Percentiles rank a stretch among this genome's conserved stretches.
Evolutionary conservation across 129 eudicot genomes (phyloP).

Genomic region (Pulicaria dysenterica): DNA sequence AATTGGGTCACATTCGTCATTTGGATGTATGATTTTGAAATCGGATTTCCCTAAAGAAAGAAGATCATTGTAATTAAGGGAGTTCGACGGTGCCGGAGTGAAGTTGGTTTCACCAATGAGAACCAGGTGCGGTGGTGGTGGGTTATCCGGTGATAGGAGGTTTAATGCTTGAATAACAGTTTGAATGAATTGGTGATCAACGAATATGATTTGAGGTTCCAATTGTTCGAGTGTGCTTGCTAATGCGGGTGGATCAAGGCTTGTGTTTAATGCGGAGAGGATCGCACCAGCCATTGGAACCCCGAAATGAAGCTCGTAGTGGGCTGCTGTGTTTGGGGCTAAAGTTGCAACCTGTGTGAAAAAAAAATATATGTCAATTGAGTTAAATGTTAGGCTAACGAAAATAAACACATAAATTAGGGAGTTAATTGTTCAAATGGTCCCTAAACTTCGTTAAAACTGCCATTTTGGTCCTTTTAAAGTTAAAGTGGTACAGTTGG

Average conservation of each 20-base stretch:
- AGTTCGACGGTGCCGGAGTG: not conserved
- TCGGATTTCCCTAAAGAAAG: slow-evolving; percentile 45
- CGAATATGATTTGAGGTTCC: slow-evolving; percentile 49
- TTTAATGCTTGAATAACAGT: slow-evolving; percentile 38
- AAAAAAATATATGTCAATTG: not conserved
- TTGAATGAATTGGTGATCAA: slow-evolving; percentile 41
- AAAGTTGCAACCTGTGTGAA: slow-evolving; percentile 55
- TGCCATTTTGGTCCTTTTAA: too few species aligned
- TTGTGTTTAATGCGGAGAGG: slow-evolving; percentile 59
- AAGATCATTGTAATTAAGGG: slow-evolving; percentile 41
- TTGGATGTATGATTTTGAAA: slow-evolving; percentile 46
- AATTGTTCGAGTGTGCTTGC: slow-evolving; percentile 43
- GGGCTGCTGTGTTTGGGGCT: slow-evolving; percentile 65
- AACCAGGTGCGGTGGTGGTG: slow-evolving; percentile 34
- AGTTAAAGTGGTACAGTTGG: too few species aligned
- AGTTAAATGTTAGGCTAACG: not conserved
- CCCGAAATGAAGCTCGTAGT: slow-evolving; percentile 71
- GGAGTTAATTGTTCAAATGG: too few species aligned
- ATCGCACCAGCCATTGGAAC: slow-evolving; percentile 79
- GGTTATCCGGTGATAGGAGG: not conserved
- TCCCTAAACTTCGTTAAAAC: too few species aligned
- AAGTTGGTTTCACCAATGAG: slow-evolving; percentile 22
- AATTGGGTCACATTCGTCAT: slow-evolving; percentile 62
- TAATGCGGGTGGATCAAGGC: slow-evolving; percentile 46
- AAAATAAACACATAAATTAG: too few species aligned